Percentiles rank a stretch among this genome's conserved stretches.
phyloP scores from a whole-genome alignment of 495 filamentous ascomycete genomes.

The Bryoglossum gracile region DNA sequence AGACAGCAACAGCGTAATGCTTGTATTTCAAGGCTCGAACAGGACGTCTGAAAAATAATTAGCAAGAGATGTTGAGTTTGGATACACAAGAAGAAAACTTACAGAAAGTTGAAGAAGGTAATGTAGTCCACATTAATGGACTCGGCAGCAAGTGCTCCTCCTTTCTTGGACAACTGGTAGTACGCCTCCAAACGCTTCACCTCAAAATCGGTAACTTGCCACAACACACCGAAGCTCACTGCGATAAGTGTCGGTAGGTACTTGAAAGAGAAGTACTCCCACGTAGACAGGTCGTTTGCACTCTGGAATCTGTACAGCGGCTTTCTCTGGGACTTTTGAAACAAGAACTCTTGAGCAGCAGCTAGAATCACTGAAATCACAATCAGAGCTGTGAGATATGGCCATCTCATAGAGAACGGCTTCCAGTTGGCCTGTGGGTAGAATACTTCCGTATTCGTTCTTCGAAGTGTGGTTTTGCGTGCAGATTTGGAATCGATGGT shows the following conservation, averaged over 20 bases:
- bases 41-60: slow-evolving; percentile 34
- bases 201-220: slow-evolving; percentile 69
- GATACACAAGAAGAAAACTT: neutral
- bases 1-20: slow-evolving; percentile 60
- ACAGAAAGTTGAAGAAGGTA: slow-evolving; percentile 9
- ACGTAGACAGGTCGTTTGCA: slow-evolving; percentile 42
- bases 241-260: slow-evolving; percentile 63
- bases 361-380: slow-evolving; percentile 49
- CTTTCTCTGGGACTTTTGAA: slow-evolving; percentile 42
- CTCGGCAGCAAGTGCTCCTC: slow-evolving; percentile 56
- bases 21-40: slow-evolving; percentile 48
- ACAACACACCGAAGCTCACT: slow-evolving; percentile 65
- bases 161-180: slow-evolving; percentile 61
- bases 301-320: slow-evolving; percentile 43
- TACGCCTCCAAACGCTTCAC: slow-evolving; percentile 68
- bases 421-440: slow-evolving; percentile 63
- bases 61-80: neutral
- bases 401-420: slow-evolving; percentile 61
- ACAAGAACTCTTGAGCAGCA: slow-evolving; percentile 52
- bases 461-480: neutral
- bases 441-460: slow-evolving; percentile 35
- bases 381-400: slow-evolving; percentile 51
- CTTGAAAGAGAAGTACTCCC: slow-evolving; percentile 60
- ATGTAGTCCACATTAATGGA: slow-evolving; percentile 66
- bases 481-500: neutral